Percentiles rank a stretch among this genome's conserved stretches.
phyloP scores from a whole-genome alignment of 768 basidiomycete species.

The Mycena belliarum region DNA sequence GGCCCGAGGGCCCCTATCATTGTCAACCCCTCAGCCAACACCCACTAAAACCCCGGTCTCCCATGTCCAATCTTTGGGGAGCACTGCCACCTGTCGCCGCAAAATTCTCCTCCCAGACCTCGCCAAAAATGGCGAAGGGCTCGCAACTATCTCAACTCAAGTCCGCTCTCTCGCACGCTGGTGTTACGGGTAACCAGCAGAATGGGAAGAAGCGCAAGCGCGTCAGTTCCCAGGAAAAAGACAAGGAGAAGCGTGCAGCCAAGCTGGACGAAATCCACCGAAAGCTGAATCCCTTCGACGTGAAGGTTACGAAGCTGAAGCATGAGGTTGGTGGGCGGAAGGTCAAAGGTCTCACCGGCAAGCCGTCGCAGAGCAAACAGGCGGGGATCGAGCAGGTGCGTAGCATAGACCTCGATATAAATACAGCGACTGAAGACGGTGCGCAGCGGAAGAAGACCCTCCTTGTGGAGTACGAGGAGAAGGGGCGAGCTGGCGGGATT shows the following conservation, averaged over 20 bases:
- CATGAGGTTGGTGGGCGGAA: slow-evolving; percentile 91
- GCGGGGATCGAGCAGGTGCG: slow-evolving; percentile 87
- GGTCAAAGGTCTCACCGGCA: slow-evolving; percentile 78
- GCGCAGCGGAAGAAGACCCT: slow-evolving; percentile 81
- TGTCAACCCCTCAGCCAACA: no score
- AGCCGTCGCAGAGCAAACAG: slow-evolving; percentile 86
- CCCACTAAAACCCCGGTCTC: no score
- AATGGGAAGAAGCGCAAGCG: slow-evolving; percentile 73
- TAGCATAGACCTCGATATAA: neutral
- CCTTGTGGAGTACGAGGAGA: slow-evolving; percentile 84
- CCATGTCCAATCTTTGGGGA: no score
- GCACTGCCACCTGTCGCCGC: slow-evolving; percentile 4
- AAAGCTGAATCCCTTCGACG: slow-evolving; percentile 91
- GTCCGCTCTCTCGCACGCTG: slow-evolving; percentile 76
- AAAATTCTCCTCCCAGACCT: slow-evolving; percentile 29
- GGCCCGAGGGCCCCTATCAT: no score
- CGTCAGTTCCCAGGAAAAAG: slow-evolving; percentile 59
- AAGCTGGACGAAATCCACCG: slow-evolving; percentile 83
- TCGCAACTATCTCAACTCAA: slow-evolving; percentile 94
- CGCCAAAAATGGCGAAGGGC: slow-evolving; percentile 63
- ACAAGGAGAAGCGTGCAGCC: slow-evolving; percentile 79
- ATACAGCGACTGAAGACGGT: slow-evolving; percentile 11
- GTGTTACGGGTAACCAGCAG: slow-evolving; percentile 62
- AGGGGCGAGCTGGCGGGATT: slow-evolving; percentile 82
- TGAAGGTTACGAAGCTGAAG: slow-evolving; percentile 88